Percentiles rank a stretch among this genome's conserved stretches.
Evolutionary conservation across 768 basidiomycete genomes (phyloP).

Genomic region (Hericium coralloides): DNA sequence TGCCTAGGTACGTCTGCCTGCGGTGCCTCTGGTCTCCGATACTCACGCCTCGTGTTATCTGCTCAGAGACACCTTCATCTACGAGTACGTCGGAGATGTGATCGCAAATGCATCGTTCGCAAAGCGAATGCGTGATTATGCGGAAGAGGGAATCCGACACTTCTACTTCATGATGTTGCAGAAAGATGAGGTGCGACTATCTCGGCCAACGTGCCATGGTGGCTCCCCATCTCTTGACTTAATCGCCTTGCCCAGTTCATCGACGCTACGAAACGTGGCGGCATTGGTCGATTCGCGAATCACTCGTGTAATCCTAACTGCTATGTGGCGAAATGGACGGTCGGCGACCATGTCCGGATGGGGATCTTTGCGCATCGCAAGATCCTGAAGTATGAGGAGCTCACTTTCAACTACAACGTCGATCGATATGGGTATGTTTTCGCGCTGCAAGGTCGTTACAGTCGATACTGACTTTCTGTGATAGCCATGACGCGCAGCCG

Average conservation of each 20-base stretch:
- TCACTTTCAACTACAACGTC: conserved; percentile 99
- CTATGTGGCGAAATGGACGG: conserved; percentile 97
- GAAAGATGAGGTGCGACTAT: conserved; percentile 74
- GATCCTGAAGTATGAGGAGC: conserved; percentile 73
- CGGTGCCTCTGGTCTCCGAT: not conserved
- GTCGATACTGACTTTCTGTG: not conserved
- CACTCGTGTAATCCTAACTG: conserved; percentile 98
- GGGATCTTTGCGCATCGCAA: conserved; percentile 90
- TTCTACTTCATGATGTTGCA: conserved; percentile 99
- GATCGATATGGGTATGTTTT: conserved; percentile 89
- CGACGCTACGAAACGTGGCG: conserved; percentile 95
- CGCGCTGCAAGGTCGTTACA: not conserved
- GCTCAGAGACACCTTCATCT: conserved; percentile 81
- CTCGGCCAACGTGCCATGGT: not conserved
- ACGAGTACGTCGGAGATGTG: conserved; percentile 97
- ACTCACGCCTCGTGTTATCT: not conserved
- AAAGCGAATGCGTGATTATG: conserved; percentile 92
- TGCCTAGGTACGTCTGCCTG: conserved; percentile 47
- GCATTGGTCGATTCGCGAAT: conserved; percentile 95
- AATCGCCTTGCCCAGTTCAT: conserved; percentile 60
- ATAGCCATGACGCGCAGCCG: conserved; percentile 84
- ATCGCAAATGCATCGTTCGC: conserved; percentile 81
- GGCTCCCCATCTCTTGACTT: not conserved
- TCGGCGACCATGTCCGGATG: conserved; percentile 86
- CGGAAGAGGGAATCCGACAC: conserved; percentile 84